Evolutionary conservation across 2,329 filamentous ascomycete genomes (phyloP).

Genomic region (Ophiostoma fasciatum): DNA sequence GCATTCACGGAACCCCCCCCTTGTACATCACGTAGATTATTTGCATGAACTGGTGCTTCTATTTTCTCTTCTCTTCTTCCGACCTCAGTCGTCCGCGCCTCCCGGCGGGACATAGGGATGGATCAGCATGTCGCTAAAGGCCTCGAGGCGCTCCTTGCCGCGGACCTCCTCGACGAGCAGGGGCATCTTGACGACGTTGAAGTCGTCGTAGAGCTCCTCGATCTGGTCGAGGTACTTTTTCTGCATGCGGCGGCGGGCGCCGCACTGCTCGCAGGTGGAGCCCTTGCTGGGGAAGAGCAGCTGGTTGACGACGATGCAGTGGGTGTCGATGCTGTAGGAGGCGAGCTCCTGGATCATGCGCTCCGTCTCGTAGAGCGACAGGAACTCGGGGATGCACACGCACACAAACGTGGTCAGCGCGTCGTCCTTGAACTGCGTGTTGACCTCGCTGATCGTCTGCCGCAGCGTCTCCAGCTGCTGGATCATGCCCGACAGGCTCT

Average conservation of each 20-base stretch:
- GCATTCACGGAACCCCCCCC: too few relatives aligned
- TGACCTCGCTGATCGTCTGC: constrained; percentile 88
- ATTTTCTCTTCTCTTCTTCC: too few relatives aligned
- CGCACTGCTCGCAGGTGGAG: constrained; percentile 88
- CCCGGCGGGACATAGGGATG: constrained; percentile 63
- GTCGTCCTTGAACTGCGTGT: constrained; percentile 95
- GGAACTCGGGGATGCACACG: constrained; percentile 94
- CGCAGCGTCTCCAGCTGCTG: constrained; percentile 88
- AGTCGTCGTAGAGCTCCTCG: constrained; percentile 95
- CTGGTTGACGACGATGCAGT: constrained; percentile 97
- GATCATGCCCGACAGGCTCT: constrained; percentile 82
- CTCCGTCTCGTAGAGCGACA: constrained; percentile 95
- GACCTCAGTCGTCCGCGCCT: too few relatives aligned
- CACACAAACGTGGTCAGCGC: constrained; percentile 94
- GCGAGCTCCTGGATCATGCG: constrained; percentile 98
- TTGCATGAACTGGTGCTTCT: too few relatives aligned
- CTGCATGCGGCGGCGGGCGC: constrained; percentile 91
- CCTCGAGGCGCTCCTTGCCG: constrained; percentile 86
- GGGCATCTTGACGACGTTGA: constrained; percentile 98
- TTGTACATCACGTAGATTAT: too few relatives aligned
- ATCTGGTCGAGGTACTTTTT: constrained; percentile 99
- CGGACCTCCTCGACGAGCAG: constrained; percentile 88
- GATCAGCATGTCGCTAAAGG: constrained; percentile 75
- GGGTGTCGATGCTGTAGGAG: constrained; percentile 87
- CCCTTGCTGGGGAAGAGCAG: constrained; percentile 79